Base-by-base conservation (phyloP, 495 filamentous ascomycete species). In the Niebla homalea region DNA sequence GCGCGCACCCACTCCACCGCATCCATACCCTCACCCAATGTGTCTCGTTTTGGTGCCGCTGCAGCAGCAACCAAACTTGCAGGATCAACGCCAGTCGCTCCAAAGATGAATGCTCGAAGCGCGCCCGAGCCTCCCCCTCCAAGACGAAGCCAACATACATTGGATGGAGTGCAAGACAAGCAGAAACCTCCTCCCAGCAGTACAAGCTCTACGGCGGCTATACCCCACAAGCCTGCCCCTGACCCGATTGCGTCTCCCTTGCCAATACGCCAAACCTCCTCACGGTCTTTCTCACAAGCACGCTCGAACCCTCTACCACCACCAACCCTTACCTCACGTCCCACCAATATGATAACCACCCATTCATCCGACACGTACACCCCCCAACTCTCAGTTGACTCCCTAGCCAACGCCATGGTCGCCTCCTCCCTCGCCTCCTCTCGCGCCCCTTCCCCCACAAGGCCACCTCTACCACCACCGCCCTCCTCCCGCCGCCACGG, bases 391-490 rank as follows among this genome's bases (percentile, higher is more conserved):
- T 69, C 68, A 39, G 69, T 73, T 55, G 71, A 75, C 55, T 68
- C 67, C 12, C 67, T 78, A 6, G 78, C 79, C 19, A 80, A 89
- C 64, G 87, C 92, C 46, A 89, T 94, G 55, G 74, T 92, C 37
- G 92, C 88, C 20, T 85, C 87, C 43, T 86, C 83, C 48, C 70
- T 92, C 4, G 90, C 88, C 37, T 83, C 88, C 5, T 77, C 84
- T 3, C 76, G 80, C 4, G 75, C 75, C 23, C 61, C 66, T 12
- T 81, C 83, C 2, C 77, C 76, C 20, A 60, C 67, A 32, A 65
- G 62, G 57, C 61, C 63, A 36, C 40, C 67, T 3, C 66, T 64
- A 5, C 65, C 64, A 25, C 67, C 64, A 4, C 65, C 64, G 36
- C 64, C 69, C 43, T 67, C 70, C 50, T 77, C 79, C 25, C 72